Conservation (phyloP, 2,329 filamentous ascomycete species). For the Ambrosiella xylebori region DNA sequence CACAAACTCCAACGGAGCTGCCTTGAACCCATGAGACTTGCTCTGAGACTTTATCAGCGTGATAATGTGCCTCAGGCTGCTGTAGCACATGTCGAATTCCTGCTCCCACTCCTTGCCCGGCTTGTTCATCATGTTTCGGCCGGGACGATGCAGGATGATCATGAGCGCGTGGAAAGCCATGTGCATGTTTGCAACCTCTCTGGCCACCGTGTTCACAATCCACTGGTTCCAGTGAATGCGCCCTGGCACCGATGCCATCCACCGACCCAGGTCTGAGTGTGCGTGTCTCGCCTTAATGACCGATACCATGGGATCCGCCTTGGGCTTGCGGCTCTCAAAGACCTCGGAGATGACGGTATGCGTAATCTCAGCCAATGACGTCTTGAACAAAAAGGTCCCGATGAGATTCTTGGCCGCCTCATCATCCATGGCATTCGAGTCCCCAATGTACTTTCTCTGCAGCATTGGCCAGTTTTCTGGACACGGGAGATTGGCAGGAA, state of each 20-base stretch:
- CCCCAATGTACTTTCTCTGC: constrained; percentile 30
- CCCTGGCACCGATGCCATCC: constrained; percentile 28
- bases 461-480: constrained; percentile 31
- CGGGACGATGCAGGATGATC: constrained; percentile 34
- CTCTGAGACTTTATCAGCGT: constrained; percentile 28
- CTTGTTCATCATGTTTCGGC: constrained; percentile 26
- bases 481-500: constrained; percentile 31
- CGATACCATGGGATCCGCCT: constrained; percentile 24
- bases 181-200: constrained; percentile 30
- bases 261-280: constrained; percentile 29
- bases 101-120: constrained; percentile 24
- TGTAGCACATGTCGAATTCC: constrained; percentile 32
- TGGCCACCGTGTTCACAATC: constrained; percentile 29
- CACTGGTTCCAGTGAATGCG: constrained; percentile 35
- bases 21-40: constrained; percentile 26
- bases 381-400: constrained; percentile 29
- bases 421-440: constrained; percentile 29
- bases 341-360: constrained; percentile 33
- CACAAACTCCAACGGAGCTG: constrained; percentile 30
- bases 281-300: constrained; percentile 28
- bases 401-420: constrained; percentile 23
- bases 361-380: constrained; percentile 31
- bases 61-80: constrained; percentile 29
- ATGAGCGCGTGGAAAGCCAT: constrained; percentile 34
- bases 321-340: constrained; percentile 29